Conservation (phyloP, 2,329 filamentous ascomycete species). For the Microdochium trichocladiopsis region DNA sequence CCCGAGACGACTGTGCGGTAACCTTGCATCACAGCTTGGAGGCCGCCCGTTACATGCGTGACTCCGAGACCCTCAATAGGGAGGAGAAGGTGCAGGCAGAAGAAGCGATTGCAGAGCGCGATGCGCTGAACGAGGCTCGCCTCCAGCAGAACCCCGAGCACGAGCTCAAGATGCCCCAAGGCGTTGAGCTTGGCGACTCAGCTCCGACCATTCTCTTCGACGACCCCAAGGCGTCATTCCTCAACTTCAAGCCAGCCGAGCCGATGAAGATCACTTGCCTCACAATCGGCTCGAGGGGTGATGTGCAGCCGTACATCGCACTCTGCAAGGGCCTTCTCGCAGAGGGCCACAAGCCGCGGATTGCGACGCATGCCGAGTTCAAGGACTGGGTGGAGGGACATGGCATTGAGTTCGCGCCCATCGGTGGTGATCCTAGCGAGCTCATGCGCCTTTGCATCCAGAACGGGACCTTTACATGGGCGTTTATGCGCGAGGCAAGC, state of each 20-base stretch:
- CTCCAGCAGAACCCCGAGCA: slow-evolving; percentile 43
- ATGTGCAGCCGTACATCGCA: slow-evolving; percentile 96
- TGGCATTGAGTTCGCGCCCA: slow-evolving; percentile 84
- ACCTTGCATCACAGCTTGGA: slow-evolving; percentile 74
- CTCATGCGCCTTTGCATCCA: slow-evolving; percentile 95
- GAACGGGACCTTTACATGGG: slow-evolving; percentile 92
- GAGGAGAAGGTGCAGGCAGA: slow-evolving; percentile 67
- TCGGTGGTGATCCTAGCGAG: slow-evolving; percentile 87
- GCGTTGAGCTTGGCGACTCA: slow-evolving; percentile 44
- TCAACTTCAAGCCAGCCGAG: slow-evolving; percentile 82
- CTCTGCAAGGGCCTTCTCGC: slow-evolving; percentile 84
- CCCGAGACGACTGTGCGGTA: slow-evolving; percentile 82
- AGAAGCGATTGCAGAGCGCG: slow-evolving; percentile 71
- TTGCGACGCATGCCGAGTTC: slow-evolving; percentile 91
- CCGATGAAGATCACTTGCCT: slow-evolving; percentile 82
- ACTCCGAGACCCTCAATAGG: slow-evolving; percentile 59
- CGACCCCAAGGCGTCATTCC: slow-evolving; percentile 77
- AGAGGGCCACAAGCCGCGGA: slow-evolving; percentile 79
- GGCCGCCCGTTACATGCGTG: slow-evolving; percentile 60
- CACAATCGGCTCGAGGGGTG: slow-evolving; percentile 90
- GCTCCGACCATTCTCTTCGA: slow-evolving; percentile 76
- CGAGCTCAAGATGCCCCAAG: slow-evolving; percentile 40
- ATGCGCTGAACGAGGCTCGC: slow-evolving; percentile 71
- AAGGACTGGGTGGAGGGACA: slow-evolving; percentile 84
- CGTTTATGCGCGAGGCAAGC: slow-evolving; percentile 83